These are phyloP conservation scores for Metschnikowia amazonensis DNA, from an alignment of 805 yeast species.

Conservation along the genomic window DNA sequence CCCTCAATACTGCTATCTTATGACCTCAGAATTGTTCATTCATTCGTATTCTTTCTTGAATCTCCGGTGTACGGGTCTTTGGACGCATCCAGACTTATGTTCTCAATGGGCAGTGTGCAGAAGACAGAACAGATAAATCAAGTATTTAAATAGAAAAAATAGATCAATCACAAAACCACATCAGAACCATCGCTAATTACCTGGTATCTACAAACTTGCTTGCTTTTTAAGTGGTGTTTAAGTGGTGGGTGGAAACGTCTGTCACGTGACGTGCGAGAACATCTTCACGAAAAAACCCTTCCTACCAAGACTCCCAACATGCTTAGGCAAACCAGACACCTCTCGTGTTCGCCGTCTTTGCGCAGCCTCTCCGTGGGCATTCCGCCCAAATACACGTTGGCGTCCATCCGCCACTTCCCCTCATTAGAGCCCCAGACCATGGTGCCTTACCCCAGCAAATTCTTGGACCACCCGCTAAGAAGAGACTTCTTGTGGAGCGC, in stretches of 20 bases:
- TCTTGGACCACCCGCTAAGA: constrained; percentile 73
- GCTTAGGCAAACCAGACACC: constrained; percentile 4
- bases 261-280: constrained; percentile 3
- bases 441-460: constrained; percentile 69
- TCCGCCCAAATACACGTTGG: constrained; percentile 71
- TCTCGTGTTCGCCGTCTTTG: constrained; percentile 6
- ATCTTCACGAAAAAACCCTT: not conserved
- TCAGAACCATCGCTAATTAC: too few relatives aligned
- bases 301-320: not conserved
- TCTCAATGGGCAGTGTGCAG: too few relatives aligned
- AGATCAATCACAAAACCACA: too few relatives aligned
- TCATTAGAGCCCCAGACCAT: constrained; percentile 79
- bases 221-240: too few relatives aligned
- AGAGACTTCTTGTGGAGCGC: constrained; percentile 94
- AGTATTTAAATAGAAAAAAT: too few relatives aligned
- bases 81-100: too few relatives aligned
- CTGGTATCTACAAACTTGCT: too few relatives aligned
- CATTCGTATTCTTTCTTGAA: too few relatives aligned
- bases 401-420: constrained; percentile 81
- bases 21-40: too few relatives aligned
- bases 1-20: too few relatives aligned
- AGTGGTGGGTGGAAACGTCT: too few relatives aligned
- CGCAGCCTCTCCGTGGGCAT: constrained; percentile 16
- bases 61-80: too few relatives aligned
- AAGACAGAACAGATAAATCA: not conserved